Conservation (phyloP, 2,329 filamentous ascomycete genomes). For the Ophiocordyceps camponoti-saundersi region DNA sequence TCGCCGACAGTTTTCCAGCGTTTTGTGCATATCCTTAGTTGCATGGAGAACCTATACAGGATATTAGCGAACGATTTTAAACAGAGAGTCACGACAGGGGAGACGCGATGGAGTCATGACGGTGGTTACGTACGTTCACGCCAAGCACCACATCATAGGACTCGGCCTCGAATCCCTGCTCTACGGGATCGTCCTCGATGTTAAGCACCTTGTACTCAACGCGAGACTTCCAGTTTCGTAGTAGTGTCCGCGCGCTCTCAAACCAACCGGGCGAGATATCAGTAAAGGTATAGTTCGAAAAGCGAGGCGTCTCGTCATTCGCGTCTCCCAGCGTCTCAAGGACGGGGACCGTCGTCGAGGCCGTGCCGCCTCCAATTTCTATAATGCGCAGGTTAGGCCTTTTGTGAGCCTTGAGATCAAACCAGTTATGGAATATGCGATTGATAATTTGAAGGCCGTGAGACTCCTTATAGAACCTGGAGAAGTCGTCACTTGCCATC, state of each 20-base stretch:
- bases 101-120: too few relatives aligned
- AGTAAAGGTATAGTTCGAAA: background rate
- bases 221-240: background rate
- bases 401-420: constrained; percentile 1
- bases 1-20: background rate
- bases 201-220: constrained; percentile 1
- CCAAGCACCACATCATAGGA: background rate
- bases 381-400: background rate
- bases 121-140: background rate
- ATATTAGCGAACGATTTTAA: too few relatives aligned
- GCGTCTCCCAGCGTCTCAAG: background rate
- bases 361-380: constrained; percentile 1
- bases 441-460: background rate
- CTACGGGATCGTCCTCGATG: background rate
- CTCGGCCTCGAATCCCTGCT: constrained; percentile 1
- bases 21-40: background rate
- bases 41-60: background rate
- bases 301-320: background rate
- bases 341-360: background rate
- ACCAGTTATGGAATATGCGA: background rate
- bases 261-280: constrained; percentile 1
- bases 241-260: background rate
- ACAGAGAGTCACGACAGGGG: too few relatives aligned
- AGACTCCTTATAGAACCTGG: background rate
- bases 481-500: background rate